These are phyloP conservation scores for Didymella segeticola DNA, from an alignment of 2,329 filamentous ascomycete genomes.

Conservation along the genomic window DNA sequence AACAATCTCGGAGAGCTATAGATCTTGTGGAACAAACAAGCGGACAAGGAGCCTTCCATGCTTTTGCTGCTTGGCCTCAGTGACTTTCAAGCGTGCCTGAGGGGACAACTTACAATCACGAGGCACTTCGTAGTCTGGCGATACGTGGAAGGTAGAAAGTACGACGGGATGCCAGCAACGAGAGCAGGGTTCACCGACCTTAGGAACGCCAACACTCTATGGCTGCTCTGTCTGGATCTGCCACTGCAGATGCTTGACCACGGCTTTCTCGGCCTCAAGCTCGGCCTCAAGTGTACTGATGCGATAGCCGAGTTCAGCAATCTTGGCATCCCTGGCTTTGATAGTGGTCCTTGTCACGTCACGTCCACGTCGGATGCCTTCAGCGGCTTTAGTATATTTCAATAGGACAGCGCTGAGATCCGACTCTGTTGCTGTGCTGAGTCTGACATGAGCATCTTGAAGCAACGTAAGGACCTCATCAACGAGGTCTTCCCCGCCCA, in stretches of 20 bases:
- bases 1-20: no score
- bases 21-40: no score
- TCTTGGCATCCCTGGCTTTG: slow-evolving; percentile 68
- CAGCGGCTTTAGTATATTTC: slow-evolving; percentile 63
- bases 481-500: slow-evolving; percentile 26
- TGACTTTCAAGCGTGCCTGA: no score
- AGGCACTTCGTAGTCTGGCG: no score
- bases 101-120: no score
- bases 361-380: slow-evolving; percentile 68
- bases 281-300: slow-evolving; percentile 65
- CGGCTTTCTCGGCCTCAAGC: slow-evolving; percentile 59
- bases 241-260: slow-evolving; percentile 42
- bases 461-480: slow-evolving; percentile 60
- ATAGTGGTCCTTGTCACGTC: slow-evolving; percentile 70
- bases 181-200: no score
- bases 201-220: not conserved
- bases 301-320: slow-evolving; percentile 70
- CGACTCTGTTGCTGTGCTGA: slow-evolving; percentile 21
- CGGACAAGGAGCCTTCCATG: no score
- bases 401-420: slow-evolving; percentile 32
- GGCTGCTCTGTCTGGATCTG: slow-evolving; percentile 11
- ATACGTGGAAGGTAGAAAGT: no score
- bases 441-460: slow-evolving; percentile 51
- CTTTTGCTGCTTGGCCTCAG: no score
- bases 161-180: no score